Base-by-base conservation (phyloP, 2,329 filamentous ascomycete species). In the Camptophora hylomeconis region DNA sequence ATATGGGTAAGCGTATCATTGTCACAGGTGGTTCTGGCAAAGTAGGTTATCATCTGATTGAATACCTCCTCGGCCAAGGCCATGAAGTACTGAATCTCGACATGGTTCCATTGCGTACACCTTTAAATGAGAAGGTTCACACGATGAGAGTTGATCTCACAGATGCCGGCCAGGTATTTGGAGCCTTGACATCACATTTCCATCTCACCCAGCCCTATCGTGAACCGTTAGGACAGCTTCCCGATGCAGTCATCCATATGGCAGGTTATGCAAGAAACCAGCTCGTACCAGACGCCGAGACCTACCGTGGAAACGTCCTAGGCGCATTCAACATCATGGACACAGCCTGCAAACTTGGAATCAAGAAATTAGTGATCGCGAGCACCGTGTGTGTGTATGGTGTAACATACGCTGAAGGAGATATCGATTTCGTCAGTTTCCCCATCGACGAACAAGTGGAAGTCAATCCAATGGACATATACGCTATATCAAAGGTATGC, bases 281-380 rank as follows among this genome's bases (percentile, higher is more conserved):
- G 61, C 56, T 75, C 2, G 69, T 72, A 0, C 69, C 69, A 0
- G 71, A 76, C 44, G 69, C 65, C 28, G 67, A 72, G 43, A 65
- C 60, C 28, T 76, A 71, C 49, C 55, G 56, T 11, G 60, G 54
- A 15, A 77, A 76, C 41, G 60, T 66, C 0, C 53, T 57, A 1
- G 57, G 61, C 7, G 70, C 66, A 0, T 74, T 74, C 50, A 76
- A 76, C 41, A 61, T 75, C 14, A 62, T 76, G 37, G 72, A 76
- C 49, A 68, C 69, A 0, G 69, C 70, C 0, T 71, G 61, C 44
- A 73, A 73, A 37, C 53, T 75, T 0, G 68, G 69, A 8, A 65
- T 76, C 5, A 62, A 61, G 39, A 76, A 76, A 43, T 65, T 76
- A 41, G 58, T 76, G 42, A 63, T 74, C 26, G 72, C 72, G 2